Percentiles rank a stretch among this genome's conserved stretches.
phyloP scores from a whole-genome alignment of 2,329 filamentous ascomycete genomes.

The Aspergillus spinulosporus region DNA sequence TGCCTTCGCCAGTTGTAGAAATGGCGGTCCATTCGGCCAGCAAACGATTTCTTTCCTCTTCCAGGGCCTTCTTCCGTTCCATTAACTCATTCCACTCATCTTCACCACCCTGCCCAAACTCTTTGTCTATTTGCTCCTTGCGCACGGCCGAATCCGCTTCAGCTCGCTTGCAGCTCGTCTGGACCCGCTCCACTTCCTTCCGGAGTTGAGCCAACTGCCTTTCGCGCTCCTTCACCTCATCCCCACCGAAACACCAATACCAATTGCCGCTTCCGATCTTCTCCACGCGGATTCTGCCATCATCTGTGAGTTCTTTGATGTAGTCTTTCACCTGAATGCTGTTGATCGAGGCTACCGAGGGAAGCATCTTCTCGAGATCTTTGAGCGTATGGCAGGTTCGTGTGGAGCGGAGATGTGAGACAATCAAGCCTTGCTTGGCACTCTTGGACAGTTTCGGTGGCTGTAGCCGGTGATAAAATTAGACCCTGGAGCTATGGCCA shows the following conservation, averaged over 20 bases:
- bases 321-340: conserved; percentile 69
- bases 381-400: conserved; percentile 65
- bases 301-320: conserved; percentile 62
- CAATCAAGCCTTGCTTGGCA: conserved; percentile 59
- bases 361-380: conserved; percentile 66
- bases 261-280: conserved; percentile 72
- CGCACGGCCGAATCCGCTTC: conserved; percentile 41
- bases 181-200: conserved; percentile 33
- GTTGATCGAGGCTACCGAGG: conserved; percentile 62
- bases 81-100: conserved; percentile 26
- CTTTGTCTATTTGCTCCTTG: conserved; percentile 32
- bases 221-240: conserved; percentile 54
- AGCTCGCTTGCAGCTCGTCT: conserved; percentile 32
- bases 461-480: conserved; percentile 19
- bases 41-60: conserved; percentile 35
- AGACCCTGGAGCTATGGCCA: background rate
- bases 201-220: conserved; percentile 28
- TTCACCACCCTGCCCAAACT: conserved; percentile 14
- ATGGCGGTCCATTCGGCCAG: conserved; percentile 23
- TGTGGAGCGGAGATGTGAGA: conserved; percentile 61
- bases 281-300: conserved; percentile 63
- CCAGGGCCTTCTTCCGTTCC: conserved; percentile 25
- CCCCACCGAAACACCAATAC: conserved; percentile 68
- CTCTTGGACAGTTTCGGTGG: conserved; percentile 58
- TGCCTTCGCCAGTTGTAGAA: conserved; percentile 33